Evolutionary conservation across 768 basidiomycete genomes (phyloP), one percentile per base, ranked within the genome.

Genomic region (Russula earlei): DNA sequence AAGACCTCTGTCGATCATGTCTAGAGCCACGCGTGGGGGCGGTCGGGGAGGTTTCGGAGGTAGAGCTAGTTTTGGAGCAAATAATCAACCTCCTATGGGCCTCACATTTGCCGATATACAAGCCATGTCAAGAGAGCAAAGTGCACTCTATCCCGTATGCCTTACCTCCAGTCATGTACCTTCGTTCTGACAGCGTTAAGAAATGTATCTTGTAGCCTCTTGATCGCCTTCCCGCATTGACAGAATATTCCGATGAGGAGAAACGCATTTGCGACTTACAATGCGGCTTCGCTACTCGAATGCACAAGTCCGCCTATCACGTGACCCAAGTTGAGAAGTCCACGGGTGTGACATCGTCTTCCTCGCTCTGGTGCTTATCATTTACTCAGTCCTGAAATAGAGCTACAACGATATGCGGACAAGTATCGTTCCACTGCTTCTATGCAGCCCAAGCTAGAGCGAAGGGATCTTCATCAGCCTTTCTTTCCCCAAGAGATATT

Each of bases 401-500:
- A 89, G 41, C 70, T 91, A 4, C 81, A 85, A 41, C 81, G 86
- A 27, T 92, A 90, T 67, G 89, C 87, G 17, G 90, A 92, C 69
- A 88, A 87, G 69, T 90, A 91, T 67, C 77, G 83, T 7, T 80
- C 83, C 2, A 82, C 81, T 8, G 67, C 73, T 6, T 65, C 75
- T 7, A 75, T 77, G 1, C 82, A 83, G 54, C 86, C 88, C 11
- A 72, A 77, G 37, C 73, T 92, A 56, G 85, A 83, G 66, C 76
- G 81, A 48, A 81, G 77, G 61, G 82, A 87, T 25, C 71, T 92
- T 4, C 79, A 90, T 58, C 76, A 78, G 52, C 78, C 84, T 0
- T 91, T 88, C 72, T 92, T 92, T 62, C 90, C 90, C 5, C 67
- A 74, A 14, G 83, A 83, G 38, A 77, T 92, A 43, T 84, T 89